Evolutionary conservation across 1,284 basidiomycete genomes (phyloP), one percentile per base, ranked within the genome.

Genomic region (Trametes pubescens): DNA sequence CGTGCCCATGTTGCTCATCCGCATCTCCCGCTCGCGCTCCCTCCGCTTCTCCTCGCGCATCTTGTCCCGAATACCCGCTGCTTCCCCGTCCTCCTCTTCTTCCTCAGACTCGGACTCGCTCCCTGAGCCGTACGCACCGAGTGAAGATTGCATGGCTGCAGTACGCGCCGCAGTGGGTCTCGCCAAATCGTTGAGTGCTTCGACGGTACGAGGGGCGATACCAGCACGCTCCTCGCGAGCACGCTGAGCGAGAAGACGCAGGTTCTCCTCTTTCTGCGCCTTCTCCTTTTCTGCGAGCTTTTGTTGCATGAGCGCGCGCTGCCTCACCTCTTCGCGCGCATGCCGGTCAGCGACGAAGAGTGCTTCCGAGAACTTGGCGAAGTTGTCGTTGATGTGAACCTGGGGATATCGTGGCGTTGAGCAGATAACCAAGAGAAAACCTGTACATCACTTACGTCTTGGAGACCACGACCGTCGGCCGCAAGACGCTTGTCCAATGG

Each of bases 1-100:
- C 38, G 91, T 90, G 40, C 98, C 98, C 98, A 99, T 99, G 75
- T 99, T 99, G 78, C 88, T 96, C 96, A 99, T 98, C 64, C 98
- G 87, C 90, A 99, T 89, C 80, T 99, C 97, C 57, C 97, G 90
- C 81, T 99, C 96, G 38, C 96, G 89, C 76, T 99, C 96, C 62
- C 91, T 86, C 72, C 94, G 86, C 82, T 98, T 96, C 83, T 99
- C 96, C 59, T 86, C 83, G 59, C 97, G 87, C 86, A 99, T 95
- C 69, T 91, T 81, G 76, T 99, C 96, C 57, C 98, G 89, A 72
- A 98, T 86, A 74, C 86, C 86, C 56, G 90, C 90, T 9, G 94
- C 92, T 57, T 94, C 94, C 72, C 95, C 93, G 65, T 98, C 96
- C 56, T 93, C 94, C 72, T 96, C 93, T 64, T 98, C 96, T 67